A percentile compares a stretch with the other conserved stretches of the same genome.
phyloP scores from a whole-genome alignment of 805 yeast genomes.

The Starmerella apicola region DNA sequence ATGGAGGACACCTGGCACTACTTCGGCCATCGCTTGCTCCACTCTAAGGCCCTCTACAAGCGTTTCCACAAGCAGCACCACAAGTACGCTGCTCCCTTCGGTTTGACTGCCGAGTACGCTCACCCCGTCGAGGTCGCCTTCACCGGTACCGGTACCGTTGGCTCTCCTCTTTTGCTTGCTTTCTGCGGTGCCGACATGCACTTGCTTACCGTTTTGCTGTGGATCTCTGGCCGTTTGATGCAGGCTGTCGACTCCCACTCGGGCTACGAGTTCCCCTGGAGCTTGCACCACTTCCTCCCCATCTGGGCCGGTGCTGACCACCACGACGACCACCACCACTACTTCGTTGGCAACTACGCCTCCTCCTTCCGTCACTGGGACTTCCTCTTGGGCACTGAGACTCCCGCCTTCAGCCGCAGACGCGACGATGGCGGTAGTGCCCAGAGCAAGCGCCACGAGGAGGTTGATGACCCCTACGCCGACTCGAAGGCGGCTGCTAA shows the following conservation, averaged over 20 bases:
- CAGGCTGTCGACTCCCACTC: conserved; percentile 98
- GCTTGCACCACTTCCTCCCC: conserved; percentile 81
- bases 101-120: conserved; percentile 93
- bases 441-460: conserved; percentile 21
- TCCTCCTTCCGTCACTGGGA: conserved; percentile 97
- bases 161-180: conserved; percentile 81
- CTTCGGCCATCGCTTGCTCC: conserved; percentile 86
- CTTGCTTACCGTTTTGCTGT: conserved; percentile 72
- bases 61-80: conserved; percentile 95
- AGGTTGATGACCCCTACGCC: conserved; percentile 22
- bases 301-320: conserved; percentile 99
- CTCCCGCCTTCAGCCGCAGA: conserved; percentile 35
- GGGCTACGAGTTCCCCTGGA: conserved; percentile 97
- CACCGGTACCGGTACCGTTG: conserved; percentile 91
- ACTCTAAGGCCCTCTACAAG: conserved; percentile 72
- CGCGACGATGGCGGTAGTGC: conserved; percentile 30
- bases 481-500: conserved; percentile 16
- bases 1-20: conserved; percentile 95
- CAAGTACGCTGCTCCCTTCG: conserved; percentile 95
- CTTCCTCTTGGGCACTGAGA: conserved; percentile 71
- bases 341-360: conserved; percentile 90
- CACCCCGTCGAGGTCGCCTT: conserved; percentile 89
- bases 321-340: conserved; percentile 94
- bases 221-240: conserved; percentile 80
- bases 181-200: conserved; percentile 66